Conservation (phyloP, 1,284 basidiomycete species). For the Melampsora medusae region DNA sequence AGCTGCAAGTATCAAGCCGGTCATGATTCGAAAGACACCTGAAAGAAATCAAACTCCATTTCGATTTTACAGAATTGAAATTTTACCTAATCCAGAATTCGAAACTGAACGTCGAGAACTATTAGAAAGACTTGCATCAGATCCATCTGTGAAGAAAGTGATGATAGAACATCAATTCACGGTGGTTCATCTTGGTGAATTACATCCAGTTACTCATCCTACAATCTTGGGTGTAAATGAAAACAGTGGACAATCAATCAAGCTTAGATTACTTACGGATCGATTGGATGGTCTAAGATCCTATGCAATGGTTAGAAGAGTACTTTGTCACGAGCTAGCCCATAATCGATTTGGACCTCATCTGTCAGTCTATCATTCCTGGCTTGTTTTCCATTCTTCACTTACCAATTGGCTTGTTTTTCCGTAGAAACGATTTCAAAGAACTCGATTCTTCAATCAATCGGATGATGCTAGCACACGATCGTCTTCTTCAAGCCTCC, state of each 20-base stretch:
- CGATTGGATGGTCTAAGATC: slow-evolving; percentile 19
- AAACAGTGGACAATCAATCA: slow-evolving; percentile 23
- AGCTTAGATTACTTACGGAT: slow-evolving; percentile 25
- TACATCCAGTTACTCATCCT: slow-evolving; percentile 20
- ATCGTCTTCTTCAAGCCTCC: slow-evolving; percentile 13
- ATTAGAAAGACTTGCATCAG: neutral
- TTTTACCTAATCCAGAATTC: slow-evolving; percentile 12
- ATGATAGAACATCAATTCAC: slow-evolving; percentile 18
- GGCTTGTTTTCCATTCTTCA: neutral
- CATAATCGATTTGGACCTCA: slow-evolving; percentile 32
- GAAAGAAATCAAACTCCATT: neutral
- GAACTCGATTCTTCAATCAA: slow-evolving; percentile 25
- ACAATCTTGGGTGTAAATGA: slow-evolving; percentile 22
- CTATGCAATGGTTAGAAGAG: slow-evolving; percentile 26
- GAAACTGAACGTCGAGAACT: slow-evolving; percentile 10
- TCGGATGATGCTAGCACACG: slow-evolving; percentile 26
- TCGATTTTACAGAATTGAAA: neutral
- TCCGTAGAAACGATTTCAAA: slow-evolving; percentile 21
- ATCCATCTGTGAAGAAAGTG: slow-evolving; percentile 18
- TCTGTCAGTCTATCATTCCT: slow-evolving; percentile 26
- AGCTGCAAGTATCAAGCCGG: slow-evolving; percentile 9
- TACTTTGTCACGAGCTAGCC: slow-evolving; percentile 30
- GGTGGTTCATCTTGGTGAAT: slow-evolving; percentile 14
- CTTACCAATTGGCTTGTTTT: neutral
- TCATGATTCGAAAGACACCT: neutral